phyloP scores from a whole-genome alignment of 371 early-diverging fungal genomes.

The Mortierella sp. region DNA sequence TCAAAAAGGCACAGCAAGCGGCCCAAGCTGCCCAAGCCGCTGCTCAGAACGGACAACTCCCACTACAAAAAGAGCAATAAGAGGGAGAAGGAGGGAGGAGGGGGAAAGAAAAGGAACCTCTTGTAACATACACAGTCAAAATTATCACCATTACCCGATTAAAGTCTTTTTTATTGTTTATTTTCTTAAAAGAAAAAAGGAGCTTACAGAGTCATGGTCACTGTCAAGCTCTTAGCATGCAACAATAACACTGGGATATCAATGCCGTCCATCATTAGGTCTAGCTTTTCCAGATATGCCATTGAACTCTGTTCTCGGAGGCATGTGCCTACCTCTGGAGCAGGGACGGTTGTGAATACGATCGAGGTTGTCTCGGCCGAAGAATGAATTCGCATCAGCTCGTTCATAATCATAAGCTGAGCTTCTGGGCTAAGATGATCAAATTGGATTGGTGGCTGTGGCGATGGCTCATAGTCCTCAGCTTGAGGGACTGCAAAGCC shows the following conservation, averaged over 20 bases:
- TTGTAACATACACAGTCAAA: slow-evolving; percentile 4
- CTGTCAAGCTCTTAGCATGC: slow-evolving; percentile 69
- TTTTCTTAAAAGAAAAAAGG: no score
- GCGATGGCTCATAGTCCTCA: no score
- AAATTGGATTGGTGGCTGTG: slow-evolving; percentile 57
- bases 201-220: slow-evolving; percentile 67
- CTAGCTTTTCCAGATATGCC: slow-evolving; percentile 61
- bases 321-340: slow-evolving; percentile 64
- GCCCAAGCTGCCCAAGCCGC: slow-evolving; percentile 28
- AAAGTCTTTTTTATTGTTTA: background rate
- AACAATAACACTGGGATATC: slow-evolving; percentile 67
- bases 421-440: slow-evolving; percentile 61
- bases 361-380: slow-evolving; percentile 59
- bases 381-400: slow-evolving; percentile 65
- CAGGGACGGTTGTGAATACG: slow-evolving; percentile 69
- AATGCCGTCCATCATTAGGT: slow-evolving; percentile 61
- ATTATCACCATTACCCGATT: background rate
- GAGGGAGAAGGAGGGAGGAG: background rate
- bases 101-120: slow-evolving; percentile 1
- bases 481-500: background rate
- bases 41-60: slow-evolving; percentile 35
- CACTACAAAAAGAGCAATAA: slow-evolving; percentile 34
- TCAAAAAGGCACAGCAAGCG: slow-evolving; percentile 47
- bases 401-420: slow-evolving; percentile 68
- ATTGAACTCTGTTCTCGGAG: slow-evolving; percentile 52